Evolutionary conservation across 331 rosid species (phyloP), one percentile per base, ranked within the genome.

Genomic region (Rhamnella rubrinervis): DNA sequence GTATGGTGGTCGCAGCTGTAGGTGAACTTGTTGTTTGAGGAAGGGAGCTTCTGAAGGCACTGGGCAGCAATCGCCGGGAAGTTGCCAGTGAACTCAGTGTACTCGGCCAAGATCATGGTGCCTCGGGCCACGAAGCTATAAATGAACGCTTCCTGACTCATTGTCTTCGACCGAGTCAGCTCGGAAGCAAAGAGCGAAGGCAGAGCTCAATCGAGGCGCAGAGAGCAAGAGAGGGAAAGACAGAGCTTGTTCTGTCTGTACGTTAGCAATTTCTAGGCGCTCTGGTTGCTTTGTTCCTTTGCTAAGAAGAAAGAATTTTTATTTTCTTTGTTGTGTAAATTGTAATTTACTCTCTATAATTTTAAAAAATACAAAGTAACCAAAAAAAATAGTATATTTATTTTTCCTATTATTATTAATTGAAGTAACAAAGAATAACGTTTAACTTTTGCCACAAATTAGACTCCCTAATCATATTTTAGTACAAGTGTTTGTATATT

Each of bases 71-170:
- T 89, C 62, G 96, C 93, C 8, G 96, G 97, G 39, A 92, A 92
- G 74, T 92, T 92, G 0, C 97, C 97, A 1, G 93, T 89, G 83
- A 92, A 92, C 88, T 92, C 86, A 1, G 97, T 89, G 88, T 82
- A 89, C 82, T 92, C 97, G 6, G 93, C 89, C 75, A 92, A 81
- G 81, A 92, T 86, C 96, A 89, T 66, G 18, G 89, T 92, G 53
- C 97, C 97, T 59, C 97, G 77, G 64, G 97, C 93, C 10, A 92
- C 92, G 35, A 92, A 89, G 77, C 97, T 83, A 73, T 92, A 92
- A 59, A 92, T 87, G 71, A 92, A 89, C 81, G 92, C 83, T 65
- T 89, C 97, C 78, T 87, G 88, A 82, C 87, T 80, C 97, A 92
- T 92, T 71, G 20, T 55, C 50, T 52, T 59, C 37, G 14, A 21